A percentile compares a stretch with the other conserved stretches of the same genome.
Conservation (phyloP, 305 asterid genomes). For the Plantago coronopus region DNA sequence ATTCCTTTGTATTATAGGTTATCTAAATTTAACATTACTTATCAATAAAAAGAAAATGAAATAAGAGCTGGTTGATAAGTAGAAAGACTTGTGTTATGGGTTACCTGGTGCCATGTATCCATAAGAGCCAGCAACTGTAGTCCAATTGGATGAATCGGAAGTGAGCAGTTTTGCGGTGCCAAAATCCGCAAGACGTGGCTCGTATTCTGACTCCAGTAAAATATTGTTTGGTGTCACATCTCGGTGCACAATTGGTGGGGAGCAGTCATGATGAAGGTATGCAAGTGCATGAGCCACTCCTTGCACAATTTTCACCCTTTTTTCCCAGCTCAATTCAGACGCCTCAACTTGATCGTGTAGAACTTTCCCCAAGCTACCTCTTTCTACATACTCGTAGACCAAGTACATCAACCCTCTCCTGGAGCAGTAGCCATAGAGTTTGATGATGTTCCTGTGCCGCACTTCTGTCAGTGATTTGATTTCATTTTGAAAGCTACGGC, state of each 20-base stretch:
- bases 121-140: conserved; percentile 76
- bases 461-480: conserved; percentile 67
- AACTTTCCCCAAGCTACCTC: conserved; percentile 65
- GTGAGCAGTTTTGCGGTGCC: conserved; percentile 71
- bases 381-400: conserved; percentile 76
- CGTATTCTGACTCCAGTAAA: conserved; percentile 56
- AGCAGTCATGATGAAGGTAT: conserved; percentile 84
- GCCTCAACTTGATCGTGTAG: conserved; percentile 48
- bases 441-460: conserved; percentile 80
- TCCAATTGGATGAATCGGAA: conserved; percentile 64
- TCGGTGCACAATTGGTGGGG: conserved; percentile 75
- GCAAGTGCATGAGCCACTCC: conserved; percentile 94
- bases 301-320: conserved; percentile 59
- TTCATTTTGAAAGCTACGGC: conserved; percentile 71
- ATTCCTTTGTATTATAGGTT: too few species aligned
- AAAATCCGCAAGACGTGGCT: conserved; percentile 79
- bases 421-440: conserved; percentile 81
- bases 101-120: conserved; percentile 99
- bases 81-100: not conserved
- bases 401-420: conserved; percentile 62
- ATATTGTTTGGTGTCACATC: conserved; percentile 70
- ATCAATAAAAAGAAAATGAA: too few species aligned
- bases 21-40: too few species aligned
- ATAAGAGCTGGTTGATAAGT: not conserved
- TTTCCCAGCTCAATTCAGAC: conserved; percentile 48